Evolutionary conservation across 331 rosid species (phyloP), one percentile per base, ranked within the genome.

Genomic region (Arachis monticola): DNA sequence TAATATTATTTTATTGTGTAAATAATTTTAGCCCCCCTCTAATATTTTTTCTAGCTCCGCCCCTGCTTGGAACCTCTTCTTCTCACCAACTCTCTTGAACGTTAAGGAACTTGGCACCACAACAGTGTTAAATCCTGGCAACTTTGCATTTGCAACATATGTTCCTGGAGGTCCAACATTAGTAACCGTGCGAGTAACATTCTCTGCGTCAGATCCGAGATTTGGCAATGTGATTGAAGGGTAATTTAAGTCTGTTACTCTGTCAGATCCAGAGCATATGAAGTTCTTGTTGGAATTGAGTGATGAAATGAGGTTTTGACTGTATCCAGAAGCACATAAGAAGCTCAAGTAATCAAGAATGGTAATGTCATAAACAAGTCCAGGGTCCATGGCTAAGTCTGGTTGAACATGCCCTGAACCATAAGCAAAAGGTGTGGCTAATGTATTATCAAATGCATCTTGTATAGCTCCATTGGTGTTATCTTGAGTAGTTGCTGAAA

Each of bases 151-250:
- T 51, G 66, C 89, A 17, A 31, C 40, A 53, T 89, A 86, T 0
- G 78, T 77, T 62, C 91, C 74, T 47, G 91, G 81, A 8, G 67
- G 60, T 5, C 93, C 89, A 58, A 86, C 93, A 67, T 79, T 79
- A 45, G 83, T 79, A 45, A 73, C 79, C 1, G 71, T 79, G 5
- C 83, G 79, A 13, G 79, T 67, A 3, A 79, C 71, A 17, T 13
- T 73, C 11, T 73, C 47, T 0, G 58, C 46, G 8, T 52, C 42
- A 17, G 52, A 31, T 0, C 38, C 79, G 8, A 80, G 75, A 74
- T 74, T 74, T 67, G 83, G 83, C 61, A 80, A 44, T 32, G 83
- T 80, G 65, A 80, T 80, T 67, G 83, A 74, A 80, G 83, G 83
- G 41, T 80, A 80, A 69, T 80, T 80, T 13, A 80, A 73, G 61